Conservation (phyloP, 352 stramenopile species). For the Globisporangium nodosum region DNA sequence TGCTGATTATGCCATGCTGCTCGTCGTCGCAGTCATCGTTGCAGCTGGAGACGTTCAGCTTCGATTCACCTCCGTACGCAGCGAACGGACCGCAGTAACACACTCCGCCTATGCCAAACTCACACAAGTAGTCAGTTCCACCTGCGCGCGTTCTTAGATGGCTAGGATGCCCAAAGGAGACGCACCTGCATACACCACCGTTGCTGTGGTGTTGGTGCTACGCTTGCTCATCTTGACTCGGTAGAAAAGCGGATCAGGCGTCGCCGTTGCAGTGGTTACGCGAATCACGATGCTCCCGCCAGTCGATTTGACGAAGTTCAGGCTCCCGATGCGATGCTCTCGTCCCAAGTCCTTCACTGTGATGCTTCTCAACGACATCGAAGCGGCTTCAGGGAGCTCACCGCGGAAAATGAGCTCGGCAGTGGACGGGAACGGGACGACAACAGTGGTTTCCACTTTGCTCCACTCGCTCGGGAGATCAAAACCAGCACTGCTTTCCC, state of each 20-base stretch:
- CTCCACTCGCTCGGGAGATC: conserved; percentile 25
- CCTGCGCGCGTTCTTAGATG: not conserved
- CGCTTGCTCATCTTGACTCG: conserved; percentile 25
- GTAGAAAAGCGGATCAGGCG: conserved; percentile 19
- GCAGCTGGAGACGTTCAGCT: conserved; percentile 10
- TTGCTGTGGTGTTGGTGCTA: conserved; percentile 3
- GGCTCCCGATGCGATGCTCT: conserved; percentile 12
- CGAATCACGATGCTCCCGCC: conserved; percentile 37
- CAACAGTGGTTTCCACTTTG: conserved; percentile 14
- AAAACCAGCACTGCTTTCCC: conserved; percentile 23
- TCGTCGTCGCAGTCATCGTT: conserved; percentile 21
- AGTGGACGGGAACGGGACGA: conserved; percentile 14
- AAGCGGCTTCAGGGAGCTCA: conserved; percentile 15
- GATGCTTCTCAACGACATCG: conserved; percentile 37
- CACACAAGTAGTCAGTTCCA: not conserved
- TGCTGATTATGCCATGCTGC: conserved; percentile 19
- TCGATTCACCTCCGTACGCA: not conserved
- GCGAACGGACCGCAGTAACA: conserved; percentile 38
- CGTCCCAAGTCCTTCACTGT: conserved; percentile 12
- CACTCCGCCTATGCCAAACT: conserved; percentile 7
- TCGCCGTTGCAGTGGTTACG: conserved; percentile 3
- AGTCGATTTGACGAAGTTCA: conserved; percentile 25
- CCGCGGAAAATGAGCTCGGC: conserved; percentile 33
- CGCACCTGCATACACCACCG: conserved; percentile 30
- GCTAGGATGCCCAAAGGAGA: not conserved